phyloP scores from a whole-genome alignment of 225 moss, liverwort and hornwort genomes.

The Marchantia polymorpha region DNA sequence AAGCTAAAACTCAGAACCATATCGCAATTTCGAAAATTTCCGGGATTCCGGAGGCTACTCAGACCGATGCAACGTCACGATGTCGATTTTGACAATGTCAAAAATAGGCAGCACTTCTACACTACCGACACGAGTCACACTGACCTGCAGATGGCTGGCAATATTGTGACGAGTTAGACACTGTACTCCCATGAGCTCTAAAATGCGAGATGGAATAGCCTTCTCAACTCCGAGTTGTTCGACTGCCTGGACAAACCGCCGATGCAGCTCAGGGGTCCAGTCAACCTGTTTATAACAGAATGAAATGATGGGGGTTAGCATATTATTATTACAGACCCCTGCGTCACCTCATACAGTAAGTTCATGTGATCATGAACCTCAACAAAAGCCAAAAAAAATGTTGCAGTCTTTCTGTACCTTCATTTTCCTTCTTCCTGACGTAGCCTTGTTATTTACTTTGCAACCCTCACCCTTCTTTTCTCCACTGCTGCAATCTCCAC shows the following conservation, averaged over 20 bases:
- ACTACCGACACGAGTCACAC: not conserved
- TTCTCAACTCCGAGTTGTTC: constrained; percentile 98
- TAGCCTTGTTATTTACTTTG: constrained; percentile 51
- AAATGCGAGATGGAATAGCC: constrained; percentile 89
- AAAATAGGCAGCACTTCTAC: not conserved
- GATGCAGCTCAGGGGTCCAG: constrained; percentile 97
- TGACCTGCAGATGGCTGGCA: constrained; percentile 79
- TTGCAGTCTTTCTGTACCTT: constrained; percentile 38
- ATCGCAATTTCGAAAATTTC: not conserved
- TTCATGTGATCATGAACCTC: not conserved
- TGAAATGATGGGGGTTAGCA: not conserved
- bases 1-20: not conserved
- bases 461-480: constrained; percentile 59
- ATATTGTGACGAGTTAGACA: constrained; percentile 98
- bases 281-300: constrained; percentile 48
- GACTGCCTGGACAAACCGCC: constrained; percentile 97
- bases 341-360: not conserved
- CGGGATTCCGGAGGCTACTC: not conserved
- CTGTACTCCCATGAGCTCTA: constrained; percentile 96
- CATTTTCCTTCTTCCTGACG: constrained; percentile 73
- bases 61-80: not conserved
- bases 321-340: not conserved
- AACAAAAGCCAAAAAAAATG: too few species aligned
- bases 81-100: not conserved
- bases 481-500: constrained; percentile 81